phyloP scores from a whole-genome alignment of 441 rosid genomes.

The Macaranga tanarius region DNA sequence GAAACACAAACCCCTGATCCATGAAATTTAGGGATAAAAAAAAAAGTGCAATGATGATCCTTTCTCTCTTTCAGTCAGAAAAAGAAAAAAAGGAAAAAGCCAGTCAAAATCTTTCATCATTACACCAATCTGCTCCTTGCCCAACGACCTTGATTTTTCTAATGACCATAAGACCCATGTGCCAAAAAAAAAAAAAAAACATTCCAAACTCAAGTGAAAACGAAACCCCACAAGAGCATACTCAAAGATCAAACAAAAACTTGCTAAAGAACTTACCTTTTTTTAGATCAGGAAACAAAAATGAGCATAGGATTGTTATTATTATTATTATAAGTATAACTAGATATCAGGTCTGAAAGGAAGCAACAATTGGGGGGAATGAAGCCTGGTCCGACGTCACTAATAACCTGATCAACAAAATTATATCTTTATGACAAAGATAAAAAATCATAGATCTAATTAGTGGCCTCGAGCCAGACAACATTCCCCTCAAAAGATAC shows the following conservation, averaged over 20 bases:
- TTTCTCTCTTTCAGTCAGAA: constrained; percentile 34
- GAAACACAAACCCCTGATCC: constrained; percentile 32
- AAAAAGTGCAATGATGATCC: constrained; percentile 45
- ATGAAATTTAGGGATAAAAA: constrained; percentile 31
- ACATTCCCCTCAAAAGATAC: constrained; percentile 85
- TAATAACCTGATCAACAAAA: constrained; percentile 30
- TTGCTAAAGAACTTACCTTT: constrained; percentile 24
- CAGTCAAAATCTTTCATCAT: constrained; percentile 65
- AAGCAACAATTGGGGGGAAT: constrained; percentile 69
- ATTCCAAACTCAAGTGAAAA: constrained; percentile 9
- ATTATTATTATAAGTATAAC: no score
- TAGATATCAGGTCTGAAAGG: not conserved
- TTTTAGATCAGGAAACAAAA: constrained; percentile 6
- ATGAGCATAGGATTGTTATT: no score
- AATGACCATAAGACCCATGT: constrained; percentile 23
- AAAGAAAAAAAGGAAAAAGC: constrained; percentile 5
- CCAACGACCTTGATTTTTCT: constrained; percentile 22
- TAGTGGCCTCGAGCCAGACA: constrained; percentile 96
- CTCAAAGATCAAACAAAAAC: not conserved
- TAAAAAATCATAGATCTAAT: constrained; percentile 36
- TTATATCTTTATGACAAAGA: not conserved
- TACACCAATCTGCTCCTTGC: constrained; percentile 62
- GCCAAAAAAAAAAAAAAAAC: not conserved
- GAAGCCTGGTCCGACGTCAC: constrained; percentile 86
- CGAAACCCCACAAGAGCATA: not conserved